These are phyloP conservation scores for Zygnema circumcarinatum DNA, from an alignment of 139 green algal genomes.

Conservation along the genomic window DNA sequence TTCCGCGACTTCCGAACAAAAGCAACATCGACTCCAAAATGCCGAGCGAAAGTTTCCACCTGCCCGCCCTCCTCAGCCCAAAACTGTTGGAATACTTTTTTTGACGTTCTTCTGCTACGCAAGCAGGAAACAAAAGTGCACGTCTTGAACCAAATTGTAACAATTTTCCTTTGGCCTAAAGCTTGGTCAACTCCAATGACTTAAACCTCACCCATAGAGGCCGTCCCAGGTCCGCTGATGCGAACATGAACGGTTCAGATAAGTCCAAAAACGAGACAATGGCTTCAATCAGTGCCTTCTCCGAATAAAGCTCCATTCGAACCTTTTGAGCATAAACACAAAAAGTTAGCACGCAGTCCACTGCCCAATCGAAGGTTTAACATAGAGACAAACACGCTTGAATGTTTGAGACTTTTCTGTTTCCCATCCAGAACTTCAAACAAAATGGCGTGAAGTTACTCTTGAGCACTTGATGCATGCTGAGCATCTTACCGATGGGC, in stretches of 20 bases:
- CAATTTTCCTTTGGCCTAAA: not conserved
- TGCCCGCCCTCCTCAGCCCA: slow-evolving; percentile 4
- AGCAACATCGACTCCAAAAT: no score
- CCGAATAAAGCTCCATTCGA: slow-evolving; percentile 51
- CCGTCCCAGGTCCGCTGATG: slow-evolving; percentile 50
- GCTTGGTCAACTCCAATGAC: not conserved
- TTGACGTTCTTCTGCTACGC: not conserved
- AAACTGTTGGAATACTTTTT: not conserved
- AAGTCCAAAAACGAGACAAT: slow-evolving; percentile 36
- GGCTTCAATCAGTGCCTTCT: slow-evolving; percentile 37
- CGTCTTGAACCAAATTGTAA: not conserved
- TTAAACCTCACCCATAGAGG: slow-evolving; percentile 54
- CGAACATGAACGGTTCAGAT: slow-evolving; percentile 55
- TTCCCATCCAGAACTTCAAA: no score
- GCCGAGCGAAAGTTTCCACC: no score
- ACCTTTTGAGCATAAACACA: no score
- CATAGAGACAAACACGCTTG: no score
- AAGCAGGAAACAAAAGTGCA: not conserved
- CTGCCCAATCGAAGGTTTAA: no score
- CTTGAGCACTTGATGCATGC: no score
- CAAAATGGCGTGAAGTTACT: no score
- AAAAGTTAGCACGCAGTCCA: no score
- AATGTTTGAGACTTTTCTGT: no score
- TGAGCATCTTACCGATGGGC: slow-evolving; percentile 33
- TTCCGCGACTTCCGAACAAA: no score